Conservation (phyloP, 768 basidiomycete genomes). For the Calvatia gigantea region DNA sequence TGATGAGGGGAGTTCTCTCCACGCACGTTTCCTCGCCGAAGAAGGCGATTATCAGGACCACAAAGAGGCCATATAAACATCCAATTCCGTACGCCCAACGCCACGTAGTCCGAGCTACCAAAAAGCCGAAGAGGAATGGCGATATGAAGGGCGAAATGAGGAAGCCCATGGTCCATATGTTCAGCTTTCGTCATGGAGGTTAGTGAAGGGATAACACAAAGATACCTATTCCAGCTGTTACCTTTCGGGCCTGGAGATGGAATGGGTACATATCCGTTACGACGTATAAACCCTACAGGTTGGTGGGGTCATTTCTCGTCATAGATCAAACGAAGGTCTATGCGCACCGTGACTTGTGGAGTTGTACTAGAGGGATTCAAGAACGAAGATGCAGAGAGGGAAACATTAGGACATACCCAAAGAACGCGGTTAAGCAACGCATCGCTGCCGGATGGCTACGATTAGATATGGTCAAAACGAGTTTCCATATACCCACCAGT, state of each 20-base stretch:
- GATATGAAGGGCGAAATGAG: constrained; percentile 62
- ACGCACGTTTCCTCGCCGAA: constrained; percentile 67
- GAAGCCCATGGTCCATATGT: constrained; percentile 59
- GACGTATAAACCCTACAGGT: constrained; percentile 48
- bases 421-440: constrained; percentile 57
- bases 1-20: constrained; percentile 30
- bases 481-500: constrained; percentile 33
- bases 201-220: not conserved
- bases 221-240: constrained; percentile 21
- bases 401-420: constrained; percentile 33
- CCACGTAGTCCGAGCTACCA: constrained; percentile 58
- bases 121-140: constrained; percentile 66
- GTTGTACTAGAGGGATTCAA: not conserved
- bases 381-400: not conserved
- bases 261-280: constrained; percentile 67
- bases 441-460: constrained; percentile 34
- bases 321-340: not conserved
- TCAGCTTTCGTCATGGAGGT: constrained; percentile 31
- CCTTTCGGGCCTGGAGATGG: constrained; percentile 67
- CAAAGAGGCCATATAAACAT: constrained; percentile 51
- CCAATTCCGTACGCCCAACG: constrained; percentile 69
- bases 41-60: constrained; percentile 55
- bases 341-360: constrained; percentile 8
- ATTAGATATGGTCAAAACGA: not conserved
- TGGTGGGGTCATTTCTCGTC: not conserved